Conservation (phyloP, 2,329 filamentous ascomycete genomes). For the Verruconis gallopava region DNA sequence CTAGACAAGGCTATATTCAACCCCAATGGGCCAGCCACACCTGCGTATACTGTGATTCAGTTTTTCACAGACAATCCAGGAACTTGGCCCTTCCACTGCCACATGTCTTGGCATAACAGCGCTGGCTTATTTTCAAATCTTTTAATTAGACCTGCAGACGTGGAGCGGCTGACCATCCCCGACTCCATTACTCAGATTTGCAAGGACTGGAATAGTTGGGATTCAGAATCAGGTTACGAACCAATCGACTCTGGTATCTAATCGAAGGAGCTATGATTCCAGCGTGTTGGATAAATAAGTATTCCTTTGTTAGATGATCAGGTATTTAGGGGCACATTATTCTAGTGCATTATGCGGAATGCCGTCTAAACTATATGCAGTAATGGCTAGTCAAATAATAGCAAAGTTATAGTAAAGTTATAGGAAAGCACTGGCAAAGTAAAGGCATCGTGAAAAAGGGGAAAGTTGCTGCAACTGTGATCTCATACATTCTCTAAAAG, state of each 20-base stretch:
- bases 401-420: too few relatives aligned
- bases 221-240: not conserved
- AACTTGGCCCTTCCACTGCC: constrained; percentile 8
- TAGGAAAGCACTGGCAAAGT: too few relatives aligned
- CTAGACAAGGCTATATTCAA: constrained; percentile 19
- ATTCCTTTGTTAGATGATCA: too few relatives aligned
- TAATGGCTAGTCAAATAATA: too few relatives aligned
- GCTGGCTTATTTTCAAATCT: constrained; percentile 6
- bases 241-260: not conserved
- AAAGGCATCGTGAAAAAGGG: too few relatives aligned
- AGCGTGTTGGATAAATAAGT: too few relatives aligned
- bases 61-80: constrained; percentile 8
- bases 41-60: not conserved
- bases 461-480: too few relatives aligned
- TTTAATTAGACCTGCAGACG: constrained; percentile 25
- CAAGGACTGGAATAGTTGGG: not conserved
- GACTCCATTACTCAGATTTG: not conserved
- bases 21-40: constrained; percentile 14
- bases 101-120: constrained; percentile 4
- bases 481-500: too few relatives aligned
- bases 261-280: too few relatives aligned
- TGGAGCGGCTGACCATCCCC: not conserved
- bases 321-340: too few relatives aligned
- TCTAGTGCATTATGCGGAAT: too few relatives aligned
- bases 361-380: too few relatives aligned